Evolutionary conservation across 495 filamentous ascomycete genomes (phyloP).

Genomic region (Lepidopterella palustris): DNA sequence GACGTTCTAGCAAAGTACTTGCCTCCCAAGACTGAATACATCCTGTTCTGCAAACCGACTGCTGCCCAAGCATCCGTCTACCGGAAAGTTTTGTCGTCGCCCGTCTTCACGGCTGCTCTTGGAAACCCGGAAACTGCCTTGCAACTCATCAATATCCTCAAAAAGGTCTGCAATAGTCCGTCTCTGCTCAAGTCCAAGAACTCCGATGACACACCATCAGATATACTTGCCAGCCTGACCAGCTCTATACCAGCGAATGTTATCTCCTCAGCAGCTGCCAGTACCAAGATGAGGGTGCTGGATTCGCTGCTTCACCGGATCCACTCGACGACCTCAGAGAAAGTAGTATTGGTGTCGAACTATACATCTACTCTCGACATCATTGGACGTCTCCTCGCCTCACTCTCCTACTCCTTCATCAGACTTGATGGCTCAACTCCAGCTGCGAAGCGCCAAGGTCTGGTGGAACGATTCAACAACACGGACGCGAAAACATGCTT

Average conservation of each 20-base stretch:
- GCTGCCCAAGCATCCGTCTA: slow-evolving; percentile 63
- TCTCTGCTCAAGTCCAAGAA: slow-evolving; percentile 51
- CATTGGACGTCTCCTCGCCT: slow-evolving; percentile 56
- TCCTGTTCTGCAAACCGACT: slow-evolving; percentile 70
- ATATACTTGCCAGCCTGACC: slow-evolving; percentile 46
- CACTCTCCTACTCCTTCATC: slow-evolving; percentile 58
- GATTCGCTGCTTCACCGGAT: slow-evolving; percentile 61
- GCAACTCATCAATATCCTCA: slow-evolving; percentile 70
- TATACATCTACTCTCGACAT: slow-evolving; percentile 73
- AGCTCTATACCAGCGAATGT: slow-evolving; percentile 52
- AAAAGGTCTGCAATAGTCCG: slow-evolving; percentile 78
- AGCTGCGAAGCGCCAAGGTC: slow-evolving; percentile 58
- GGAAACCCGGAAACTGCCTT: slow-evolving; percentile 64
- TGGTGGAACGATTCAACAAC: slow-evolving; percentile 74
- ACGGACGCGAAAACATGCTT: slow-evolving; percentile 51
- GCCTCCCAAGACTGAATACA: slow-evolving; percentile 71
- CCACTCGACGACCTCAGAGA: slow-evolving; percentile 54
- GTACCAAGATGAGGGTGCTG: slow-evolving; percentile 66
- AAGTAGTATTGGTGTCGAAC: slow-evolving; percentile 76
- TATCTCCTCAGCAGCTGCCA: slow-evolving; percentile 53
- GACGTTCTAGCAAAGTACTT: slow-evolving; percentile 68
- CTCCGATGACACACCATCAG: slow-evolving; percentile 32
- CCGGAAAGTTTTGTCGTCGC: slow-evolving; percentile 61
- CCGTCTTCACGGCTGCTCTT: slow-evolving; percentile 57
- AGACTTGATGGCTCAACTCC: slow-evolving; percentile 71